Conservation (phyloP, 2,329 filamentous ascomycete genomes). For the Aspergillus ustus region DNA sequence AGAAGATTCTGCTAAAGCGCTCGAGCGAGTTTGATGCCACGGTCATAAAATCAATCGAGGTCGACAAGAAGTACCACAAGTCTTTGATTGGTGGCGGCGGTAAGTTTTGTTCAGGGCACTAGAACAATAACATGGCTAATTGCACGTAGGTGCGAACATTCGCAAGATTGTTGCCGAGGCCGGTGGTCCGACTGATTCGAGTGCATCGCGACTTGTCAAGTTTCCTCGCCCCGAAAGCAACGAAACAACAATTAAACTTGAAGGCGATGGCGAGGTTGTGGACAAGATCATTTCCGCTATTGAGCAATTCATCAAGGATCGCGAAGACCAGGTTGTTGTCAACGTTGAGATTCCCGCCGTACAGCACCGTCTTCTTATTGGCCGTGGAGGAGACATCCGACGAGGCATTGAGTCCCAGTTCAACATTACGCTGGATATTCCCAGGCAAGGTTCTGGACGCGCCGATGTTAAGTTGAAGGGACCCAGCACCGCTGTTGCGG, state of each 20-base stretch:
- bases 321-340: constrained; percentile 80
- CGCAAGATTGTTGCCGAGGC: constrained; percentile 84
- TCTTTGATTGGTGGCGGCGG: constrained; percentile 86
- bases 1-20: constrained; percentile 87
- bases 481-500: constrained; percentile 75
- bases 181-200: constrained; percentile 85
- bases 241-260: constrained; percentile 82
- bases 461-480: constrained; percentile 88
- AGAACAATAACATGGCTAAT: constrained; percentile 44
- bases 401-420: constrained; percentile 85
- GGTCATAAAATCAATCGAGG: constrained; percentile 79
- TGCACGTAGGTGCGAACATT: constrained; percentile 73
- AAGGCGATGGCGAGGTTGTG: constrained; percentile 81
- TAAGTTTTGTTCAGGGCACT: constrained; percentile 54
- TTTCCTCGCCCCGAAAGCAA: constrained; percentile 89
- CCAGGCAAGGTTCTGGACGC: constrained; percentile 81
- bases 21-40: constrained; percentile 87
- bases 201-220: constrained; percentile 86
- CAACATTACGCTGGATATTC: constrained; percentile 85
- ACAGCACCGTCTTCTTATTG: constrained; percentile 90
- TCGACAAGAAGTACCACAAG: constrained; percentile 91
- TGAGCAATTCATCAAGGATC: constrained; percentile 77
- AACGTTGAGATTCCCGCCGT: constrained; percentile 81
- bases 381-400: constrained; percentile 85
- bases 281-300: constrained; percentile 87